Conservation (phyloP, 768 basidiomycete genomes). For the Guyanaporus albipodus region DNA sequence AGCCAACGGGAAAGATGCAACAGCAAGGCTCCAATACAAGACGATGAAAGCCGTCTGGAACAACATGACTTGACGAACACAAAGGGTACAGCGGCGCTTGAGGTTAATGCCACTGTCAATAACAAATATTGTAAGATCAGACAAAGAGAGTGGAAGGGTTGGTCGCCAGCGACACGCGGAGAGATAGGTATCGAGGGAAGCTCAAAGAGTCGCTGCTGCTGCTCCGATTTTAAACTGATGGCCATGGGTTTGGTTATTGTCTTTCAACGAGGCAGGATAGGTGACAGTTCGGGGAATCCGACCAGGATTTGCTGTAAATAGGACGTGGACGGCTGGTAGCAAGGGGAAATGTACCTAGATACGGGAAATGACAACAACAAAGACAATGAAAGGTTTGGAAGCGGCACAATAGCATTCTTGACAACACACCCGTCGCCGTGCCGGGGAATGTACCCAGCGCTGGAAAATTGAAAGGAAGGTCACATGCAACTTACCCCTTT, state of each 20-base stretch:
- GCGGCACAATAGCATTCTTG: background rate
- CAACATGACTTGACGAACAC: constrained; percentile 14
- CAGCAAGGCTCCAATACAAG: constrained; percentile 7
- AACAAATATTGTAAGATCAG: background rate
- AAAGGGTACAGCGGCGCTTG: background rate
- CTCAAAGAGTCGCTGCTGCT: background rate
- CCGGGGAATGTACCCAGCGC: no score
- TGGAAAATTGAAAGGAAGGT: no score
- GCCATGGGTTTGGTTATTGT: constrained; percentile 9
- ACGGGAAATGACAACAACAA: constrained; percentile 2
- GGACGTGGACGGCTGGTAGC: no score
- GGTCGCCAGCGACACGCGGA: constrained; percentile 19
- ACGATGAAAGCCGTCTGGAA: constrained; percentile 5
- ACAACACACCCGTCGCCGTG: no score
- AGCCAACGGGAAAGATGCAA: constrained; percentile 18
- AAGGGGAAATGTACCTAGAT: constrained; percentile 2
- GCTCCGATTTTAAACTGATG: constrained; percentile 2
- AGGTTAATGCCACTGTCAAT: no score
- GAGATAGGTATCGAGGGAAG: constrained; percentile 4
- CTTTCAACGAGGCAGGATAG: constrained; percentile 9
- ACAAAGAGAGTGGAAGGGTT: constrained; percentile 3
- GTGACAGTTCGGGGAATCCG: background rate
- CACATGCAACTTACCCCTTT: no score
- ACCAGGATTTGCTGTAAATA: no score
- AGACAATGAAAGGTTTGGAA: constrained; percentile 1